Base-by-base conservation (phyloP, 2,329 filamentous ascomycete species). In the Cytospora piceae region DNA sequence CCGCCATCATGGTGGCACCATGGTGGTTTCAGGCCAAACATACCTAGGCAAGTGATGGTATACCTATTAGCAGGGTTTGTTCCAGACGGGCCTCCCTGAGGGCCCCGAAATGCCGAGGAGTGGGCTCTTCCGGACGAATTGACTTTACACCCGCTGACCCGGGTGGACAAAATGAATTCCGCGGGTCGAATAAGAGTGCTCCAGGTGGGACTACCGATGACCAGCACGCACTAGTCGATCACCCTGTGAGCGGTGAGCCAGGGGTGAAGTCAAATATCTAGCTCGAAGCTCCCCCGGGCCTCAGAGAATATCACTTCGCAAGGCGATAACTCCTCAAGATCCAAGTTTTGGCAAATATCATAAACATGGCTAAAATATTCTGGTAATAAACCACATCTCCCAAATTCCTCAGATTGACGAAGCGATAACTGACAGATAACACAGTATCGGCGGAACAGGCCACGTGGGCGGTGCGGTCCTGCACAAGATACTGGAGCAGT, bases 381-480 rank as follows among this genome's bases (percentile, higher is more conserved):
- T 29, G 55, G 60, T 63, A 63, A 51, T 37, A 49, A 6, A 29
- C 2, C 20, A 29, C 37, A 51, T n/a, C 9, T 24, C 12, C 46
- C 46, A 2, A 12, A 46, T 27, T 15, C 12, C 9, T 9, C 17
- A 12, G 15, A 15, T 39, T 24, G 34, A n/a, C 20, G 39, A n/a
- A 27, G 7, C 22, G 11, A 57, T 17, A 57, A 14, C 53, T 63
- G 31, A 63, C 60, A 51, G 9, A 15, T 75, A 67, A 24, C 70
- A 64, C 39, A 76, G 66, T 22, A 76, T 70, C 8, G 74, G 71
- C n/a, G 74, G 74, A 15, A 71, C 67, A 9, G 69, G 69, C 60
- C 69, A 71, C 53, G 57, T 71, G 14, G 69, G 69, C n/a, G 69
- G 69, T 54, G 67, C 67, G 5, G 57, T 71, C 14, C 65, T 71